phyloP scores from a whole-genome alignment of 108 stramenopile species.

The Parmales sp. region DNA sequence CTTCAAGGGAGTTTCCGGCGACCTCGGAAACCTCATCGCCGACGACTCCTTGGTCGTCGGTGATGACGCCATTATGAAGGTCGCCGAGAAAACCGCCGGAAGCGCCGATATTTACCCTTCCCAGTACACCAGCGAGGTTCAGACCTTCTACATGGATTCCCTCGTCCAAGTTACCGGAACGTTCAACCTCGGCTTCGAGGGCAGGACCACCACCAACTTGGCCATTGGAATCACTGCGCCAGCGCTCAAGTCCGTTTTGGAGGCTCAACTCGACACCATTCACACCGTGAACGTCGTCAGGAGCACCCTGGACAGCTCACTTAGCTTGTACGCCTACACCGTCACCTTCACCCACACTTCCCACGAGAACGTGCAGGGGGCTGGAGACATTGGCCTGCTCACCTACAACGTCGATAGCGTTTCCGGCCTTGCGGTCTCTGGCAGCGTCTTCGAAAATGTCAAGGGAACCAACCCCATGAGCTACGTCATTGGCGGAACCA shows the following conservation, averaged over 20 bases:
- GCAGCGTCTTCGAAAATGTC: slow-evolving; percentile 35
- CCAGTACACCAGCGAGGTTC: slow-evolving; percentile 66
- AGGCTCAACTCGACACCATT: slow-evolving; percentile 55
- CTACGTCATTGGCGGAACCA: slow-evolving; percentile 39
- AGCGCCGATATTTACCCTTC: slow-evolving; percentile 62
- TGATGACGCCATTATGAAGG: slow-evolving; percentile 40
- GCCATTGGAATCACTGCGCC: slow-evolving; percentile 36
- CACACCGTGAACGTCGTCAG: slow-evolving; percentile 52
- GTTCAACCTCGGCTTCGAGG: slow-evolving; percentile 63
- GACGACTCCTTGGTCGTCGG: slow-evolving; percentile 49
- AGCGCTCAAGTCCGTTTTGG: slow-evolving; percentile 49
- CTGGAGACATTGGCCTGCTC: slow-evolving; percentile 56
- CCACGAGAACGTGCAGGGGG: slow-evolving; percentile 61
- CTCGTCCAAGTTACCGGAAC: slow-evolving; percentile 33
- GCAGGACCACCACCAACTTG: slow-evolving; percentile 44
- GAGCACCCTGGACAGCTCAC: slow-evolving; percentile 13
- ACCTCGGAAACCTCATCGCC: slow-evolving; percentile 54
- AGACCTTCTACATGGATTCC: slow-evolving; percentile 31
- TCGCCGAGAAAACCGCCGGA: slow-evolving; percentile 44
- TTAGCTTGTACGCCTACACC: slow-evolving; percentile 37
- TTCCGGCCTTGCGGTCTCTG: not conserved
- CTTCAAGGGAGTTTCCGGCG: slow-evolving; percentile 49
- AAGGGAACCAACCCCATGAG: slow-evolving; percentile 40
- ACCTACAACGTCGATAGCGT: slow-evolving; percentile 13
- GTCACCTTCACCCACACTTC: slow-evolving; percentile 56